Percentiles rank a stretch among this genome's conserved stretches.
phyloP scores from a whole-genome alignment of 2,329 filamentous ascomycete genomes.

The Sporothrix dimorphospora region DNA sequence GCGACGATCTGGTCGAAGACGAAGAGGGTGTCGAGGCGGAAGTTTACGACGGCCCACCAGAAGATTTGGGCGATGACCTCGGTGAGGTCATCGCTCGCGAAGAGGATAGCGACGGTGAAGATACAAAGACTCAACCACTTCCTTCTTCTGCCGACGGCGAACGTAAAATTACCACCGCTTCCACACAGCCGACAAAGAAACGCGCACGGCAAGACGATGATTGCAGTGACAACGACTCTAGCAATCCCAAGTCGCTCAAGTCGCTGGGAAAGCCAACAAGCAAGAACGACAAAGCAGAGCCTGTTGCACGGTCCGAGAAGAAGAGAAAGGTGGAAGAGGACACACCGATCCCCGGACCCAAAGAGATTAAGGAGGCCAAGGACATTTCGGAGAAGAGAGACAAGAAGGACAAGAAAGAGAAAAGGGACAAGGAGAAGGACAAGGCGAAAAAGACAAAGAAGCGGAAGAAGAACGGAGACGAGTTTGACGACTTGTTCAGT shows the following conservation, averaged over 20 bases:
- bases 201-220: slow-evolving; percentile 5
- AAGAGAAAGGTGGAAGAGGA: slow-evolving; percentile 20
- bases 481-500: slow-evolving; percentile 73
- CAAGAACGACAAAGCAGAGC: neutral
- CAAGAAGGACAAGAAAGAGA: slow-evolving; percentile 27
- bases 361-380: neutral
- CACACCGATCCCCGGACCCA: neutral
- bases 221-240: neutral
- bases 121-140: neutral
- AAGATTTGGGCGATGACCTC: slow-evolving; percentile 28
- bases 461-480: slow-evolving; percentile 51
- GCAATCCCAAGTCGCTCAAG: neutral
- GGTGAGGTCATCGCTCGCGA: slow-evolving; percentile 30
- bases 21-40: neutral
- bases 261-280: neutral
- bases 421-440: slow-evolving; percentile 19
- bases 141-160: no score
- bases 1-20: neutral
- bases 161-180: neutral
- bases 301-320: slow-evolving; percentile 2
- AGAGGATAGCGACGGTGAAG: slow-evolving; percentile 46
- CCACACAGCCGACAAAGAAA: neutral
- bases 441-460: slow-evolving; percentile 39
- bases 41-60: neutral
- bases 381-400: neutral